A percentile compares a stretch with the other conserved stretches of the same genome.
Conservation (phyloP, 331 rosid genomes). For the Arachis monticola region DNA sequence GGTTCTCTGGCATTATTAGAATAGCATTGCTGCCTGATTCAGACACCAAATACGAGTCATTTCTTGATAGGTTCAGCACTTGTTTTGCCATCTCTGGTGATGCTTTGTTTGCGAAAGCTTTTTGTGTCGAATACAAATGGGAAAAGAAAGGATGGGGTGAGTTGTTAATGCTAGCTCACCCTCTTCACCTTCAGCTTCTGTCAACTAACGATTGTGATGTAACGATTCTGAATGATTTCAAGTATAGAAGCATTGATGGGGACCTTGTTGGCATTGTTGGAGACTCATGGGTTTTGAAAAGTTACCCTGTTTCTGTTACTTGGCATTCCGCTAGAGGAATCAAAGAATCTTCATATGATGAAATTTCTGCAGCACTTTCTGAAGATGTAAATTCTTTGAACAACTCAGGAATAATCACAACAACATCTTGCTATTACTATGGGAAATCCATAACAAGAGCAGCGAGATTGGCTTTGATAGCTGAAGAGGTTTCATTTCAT, state of each 20-base stretch:
- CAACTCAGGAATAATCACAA: conserved; percentile 35
- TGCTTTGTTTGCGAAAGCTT: conserved; percentile 62
- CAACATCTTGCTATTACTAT: conserved; percentile 62
- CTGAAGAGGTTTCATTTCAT: conserved; percentile 63
- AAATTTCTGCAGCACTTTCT: conserved; percentile 59
- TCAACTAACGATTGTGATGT: conserved; percentile 44
- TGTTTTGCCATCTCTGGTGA: conserved; percentile 76
- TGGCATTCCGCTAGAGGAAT: conserved; percentile 80
- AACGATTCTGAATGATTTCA: conserved; percentile 59
- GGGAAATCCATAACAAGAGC: conserved; percentile 80
- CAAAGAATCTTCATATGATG: conserved; percentile 47
- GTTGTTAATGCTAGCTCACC: conserved; percentile 80
- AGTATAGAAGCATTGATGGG: conserved; percentile 81
- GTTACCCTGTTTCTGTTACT: conserved; percentile 66
- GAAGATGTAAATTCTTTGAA: conserved; percentile 60
- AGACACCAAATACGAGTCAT: conserved; percentile 44
- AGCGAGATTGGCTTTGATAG: conserved; percentile 79
- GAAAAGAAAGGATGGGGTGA: conserved; percentile 86
- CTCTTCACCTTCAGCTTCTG: conserved; percentile 70
- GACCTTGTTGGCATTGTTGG: conserved; percentile 86
- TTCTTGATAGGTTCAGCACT: conserved; percentile 62
- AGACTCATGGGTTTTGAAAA: conserved; percentile 68
- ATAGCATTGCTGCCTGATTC: conserved; percentile 62
- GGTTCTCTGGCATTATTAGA: conserved; percentile 66
- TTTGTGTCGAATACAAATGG: conserved; percentile 67